Evolutionary conservation across 75 land plant genomes (phyloP).

Genomic region (Cupressus sempervirens): DNA sequence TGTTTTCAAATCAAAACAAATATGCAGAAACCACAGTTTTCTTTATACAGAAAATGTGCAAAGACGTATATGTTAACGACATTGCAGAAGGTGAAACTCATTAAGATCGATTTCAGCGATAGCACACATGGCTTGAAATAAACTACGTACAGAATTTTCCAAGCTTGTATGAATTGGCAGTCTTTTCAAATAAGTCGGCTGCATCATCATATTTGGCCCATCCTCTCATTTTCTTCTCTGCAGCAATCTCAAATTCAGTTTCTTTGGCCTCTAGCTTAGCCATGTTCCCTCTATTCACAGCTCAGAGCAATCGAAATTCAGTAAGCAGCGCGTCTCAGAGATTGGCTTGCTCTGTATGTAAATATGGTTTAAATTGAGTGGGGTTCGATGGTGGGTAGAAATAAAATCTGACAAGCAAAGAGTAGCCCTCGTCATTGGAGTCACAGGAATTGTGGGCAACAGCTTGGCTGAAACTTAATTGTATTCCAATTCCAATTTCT

Average conservation of each 20-base stretch:
- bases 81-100: not conserved
- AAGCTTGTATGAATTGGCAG: constrained; percentile 79
- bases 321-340: not conserved
- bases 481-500: too few species aligned
- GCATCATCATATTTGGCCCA: constrained; percentile 96
- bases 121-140: not conserved
- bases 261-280: constrained; percentile 62
- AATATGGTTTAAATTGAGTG: too few species aligned
- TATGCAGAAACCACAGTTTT: not conserved
- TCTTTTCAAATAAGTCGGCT: constrained; percentile 77
- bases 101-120: not conserved
- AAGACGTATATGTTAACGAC: not conserved
- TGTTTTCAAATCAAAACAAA: too few species aligned
- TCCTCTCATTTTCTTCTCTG: constrained; percentile 84
- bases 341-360: too few species aligned
- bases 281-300: constrained; percentile 25
- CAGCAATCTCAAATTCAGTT: constrained; percentile 77
- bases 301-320: not conserved
- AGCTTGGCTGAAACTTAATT: too few species aligned
- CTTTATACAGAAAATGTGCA: not conserved
- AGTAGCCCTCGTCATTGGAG: too few species aligned
- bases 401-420: too few species aligned
- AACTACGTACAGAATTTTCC: constrained; percentile 63
- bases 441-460: too few species aligned
- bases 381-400: not conserved